Conservation (phyloP, 441 rosid genomes). For the Syzygium syzygioides region DNA sequence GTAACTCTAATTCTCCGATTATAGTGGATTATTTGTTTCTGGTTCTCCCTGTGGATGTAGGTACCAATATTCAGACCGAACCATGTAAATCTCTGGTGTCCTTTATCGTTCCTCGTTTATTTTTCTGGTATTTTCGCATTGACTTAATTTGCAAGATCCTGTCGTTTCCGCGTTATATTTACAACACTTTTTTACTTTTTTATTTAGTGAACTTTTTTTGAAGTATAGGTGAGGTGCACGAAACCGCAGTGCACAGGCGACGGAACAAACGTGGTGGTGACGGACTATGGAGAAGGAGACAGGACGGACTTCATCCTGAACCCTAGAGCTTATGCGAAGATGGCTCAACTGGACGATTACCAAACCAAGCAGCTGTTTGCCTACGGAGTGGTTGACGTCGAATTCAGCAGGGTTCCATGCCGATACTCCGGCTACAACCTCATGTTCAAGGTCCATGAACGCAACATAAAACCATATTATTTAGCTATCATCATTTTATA, state of each 20-base stretch:
- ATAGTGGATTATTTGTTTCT: no score
- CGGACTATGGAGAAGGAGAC: constrained; percentile 90
- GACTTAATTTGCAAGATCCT: no score
- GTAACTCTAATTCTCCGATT: no score
- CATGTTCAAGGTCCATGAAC: constrained; percentile 53
- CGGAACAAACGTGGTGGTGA: constrained; percentile 62
- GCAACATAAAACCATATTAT: constrained; percentile 54
- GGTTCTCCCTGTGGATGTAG: no score
- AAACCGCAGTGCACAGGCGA: constrained; percentile 49
- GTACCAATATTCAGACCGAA: no score
- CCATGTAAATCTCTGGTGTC: no score
- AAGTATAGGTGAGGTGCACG: constrained; percentile 65
- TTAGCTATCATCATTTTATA: constrained; percentile 36
- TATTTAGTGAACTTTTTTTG: no score
- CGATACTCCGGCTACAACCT: constrained; percentile 41
- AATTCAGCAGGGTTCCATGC: constrained; percentile 68
- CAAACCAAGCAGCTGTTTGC: constrained; percentile 34
- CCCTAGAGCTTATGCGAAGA: constrained; percentile 46
- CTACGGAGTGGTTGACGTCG: constrained; percentile 68
- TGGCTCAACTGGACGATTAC: constrained; percentile 32
- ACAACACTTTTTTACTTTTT: not conserved
- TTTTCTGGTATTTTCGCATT: no score
- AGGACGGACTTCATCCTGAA: constrained; percentile 80
- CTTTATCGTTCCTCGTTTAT: no score
- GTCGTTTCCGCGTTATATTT: no score